Evolutionary conservation across 352 stramenopile species (phyloP).

Genomic region (Phytophthora tubulina): DNA sequence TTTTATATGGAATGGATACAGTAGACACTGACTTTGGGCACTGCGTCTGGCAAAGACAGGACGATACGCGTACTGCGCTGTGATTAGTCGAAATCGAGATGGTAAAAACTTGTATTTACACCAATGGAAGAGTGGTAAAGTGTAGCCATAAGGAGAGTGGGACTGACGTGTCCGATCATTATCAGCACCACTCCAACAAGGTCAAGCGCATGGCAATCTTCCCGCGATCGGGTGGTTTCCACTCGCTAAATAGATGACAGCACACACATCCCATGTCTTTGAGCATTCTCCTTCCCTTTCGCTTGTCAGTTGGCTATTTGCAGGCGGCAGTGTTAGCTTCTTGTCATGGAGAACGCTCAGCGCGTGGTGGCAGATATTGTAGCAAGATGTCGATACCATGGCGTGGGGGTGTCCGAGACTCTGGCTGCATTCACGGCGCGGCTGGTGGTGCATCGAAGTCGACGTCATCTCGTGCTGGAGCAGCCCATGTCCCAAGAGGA

Average conservation of each 20-base stretch:
- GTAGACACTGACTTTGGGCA: constrained; percentile 8
- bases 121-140: constrained; percentile 9
- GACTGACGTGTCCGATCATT: constrained; percentile 12
- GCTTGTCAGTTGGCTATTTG: constrained; percentile 30
- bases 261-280: constrained; percentile 22
- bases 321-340: not conserved
- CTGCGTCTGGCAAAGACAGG: constrained; percentile 4
- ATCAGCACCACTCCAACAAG: constrained; percentile 26
- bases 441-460: constrained; percentile 76
- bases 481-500: constrained; percentile 75
- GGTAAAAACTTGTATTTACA: not conserved
- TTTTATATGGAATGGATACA: not conserved
- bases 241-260: constrained; percentile 18
- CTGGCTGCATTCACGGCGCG: constrained; percentile 88
- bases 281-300: not conserved
- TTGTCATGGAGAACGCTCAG: constrained; percentile 74
- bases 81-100: constrained; percentile 20
- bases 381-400: constrained; percentile 73
- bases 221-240: constrained; percentile 7
- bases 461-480: constrained; percentile 76
- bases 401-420: constrained; percentile 88
- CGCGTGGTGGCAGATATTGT: constrained; percentile 79
- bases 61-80: constrained; percentile 7
- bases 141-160: constrained; percentile 25
- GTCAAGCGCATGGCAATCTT: constrained; percentile 14